Percentiles rank a stretch among this genome's conserved stretches.
phyloP scores from a whole-genome alignment of 768 basidiomycete genomes.

The Kwoniella newhampshirensis region DNA sequence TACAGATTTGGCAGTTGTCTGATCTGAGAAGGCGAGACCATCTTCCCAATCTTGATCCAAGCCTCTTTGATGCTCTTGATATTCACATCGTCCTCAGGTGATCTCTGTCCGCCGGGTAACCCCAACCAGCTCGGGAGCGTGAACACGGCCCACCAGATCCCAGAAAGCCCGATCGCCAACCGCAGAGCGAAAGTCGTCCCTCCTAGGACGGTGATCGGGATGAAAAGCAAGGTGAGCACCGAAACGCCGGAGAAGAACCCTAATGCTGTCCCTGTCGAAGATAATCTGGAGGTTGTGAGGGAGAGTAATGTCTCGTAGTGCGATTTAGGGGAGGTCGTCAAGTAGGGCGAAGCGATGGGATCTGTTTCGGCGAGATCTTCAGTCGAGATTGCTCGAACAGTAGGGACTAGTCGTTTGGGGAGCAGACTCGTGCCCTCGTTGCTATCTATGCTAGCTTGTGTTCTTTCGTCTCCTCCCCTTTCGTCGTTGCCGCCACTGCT shows the following conservation, averaged over 20 bases:
- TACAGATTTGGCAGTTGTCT: conserved; percentile 77
- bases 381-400: conserved; percentile 29
- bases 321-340: conserved; percentile 53
- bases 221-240: conserved; percentile 65
- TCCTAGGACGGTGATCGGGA: conserved; percentile 72
- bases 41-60: conserved; percentile 72
- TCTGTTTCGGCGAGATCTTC: conserved; percentile 23
- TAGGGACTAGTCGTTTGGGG: conserved; percentile 8
- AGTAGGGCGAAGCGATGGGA: neutral
- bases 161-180: conserved; percentile 79
- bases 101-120: conserved; percentile 59
- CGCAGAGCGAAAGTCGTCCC: conserved; percentile 77
- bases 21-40: conserved; percentile 73
- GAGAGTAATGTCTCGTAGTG: conserved; percentile 61
- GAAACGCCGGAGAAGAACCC: conserved; percentile 73
- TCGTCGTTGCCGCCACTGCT: neutral
- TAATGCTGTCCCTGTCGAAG: conserved; percentile 77
- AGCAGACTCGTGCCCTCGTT: conserved; percentile 9
- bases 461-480: conserved; percentile 2
- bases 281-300: conserved; percentile 75
- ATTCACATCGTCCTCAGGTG: neutral
- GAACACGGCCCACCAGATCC: conserved; percentile 83
- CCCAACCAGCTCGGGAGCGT: conserved; percentile 75
- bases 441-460: conserved; percentile 6
- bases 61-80: conserved; percentile 57